Evolutionary conservation across 23 red algal species (phyloP), one percentile per base, ranked within the genome.

Genomic region (Chondrus crispus): DNA sequence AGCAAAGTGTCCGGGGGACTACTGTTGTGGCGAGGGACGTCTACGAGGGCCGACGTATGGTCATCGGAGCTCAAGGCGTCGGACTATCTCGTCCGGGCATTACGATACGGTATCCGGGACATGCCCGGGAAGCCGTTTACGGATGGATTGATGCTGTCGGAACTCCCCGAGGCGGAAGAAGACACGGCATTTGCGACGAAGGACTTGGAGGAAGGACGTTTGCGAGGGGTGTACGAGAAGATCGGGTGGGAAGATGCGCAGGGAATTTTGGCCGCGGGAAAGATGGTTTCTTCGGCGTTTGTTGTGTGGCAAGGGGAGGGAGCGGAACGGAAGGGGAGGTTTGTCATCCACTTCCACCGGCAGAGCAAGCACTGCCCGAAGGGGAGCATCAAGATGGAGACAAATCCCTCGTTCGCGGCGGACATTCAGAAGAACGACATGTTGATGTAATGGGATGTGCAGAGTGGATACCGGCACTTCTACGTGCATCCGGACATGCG

Each of bases 241-340:
- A n/a, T n/a, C n/a, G n/a, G n/a, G n/a, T n/a, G n/a, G n/a, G n/a
- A n/a, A n/a, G n/a, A n/a, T n/a, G n/a, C n/a, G n/a, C n/a, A n/a
- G n/a, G n/a, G n/a, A n/a, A 16, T 57, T 14, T 16, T 57, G 14
- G 14, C 14, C 14, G 9, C 14, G 49, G 76, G 76, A 33, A 28
- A 46, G 19, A 30, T 82, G 43, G 16, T 82, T 5, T 57, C 47
- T 16, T 82, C 76, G 8, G 5, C 76, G 32, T 82, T 82, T 54
- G 51, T 60, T 5, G 47, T 54, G 45, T 53, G 76, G 76, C 76
- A 82, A 6, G 76, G 24, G 49, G 76, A 82, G 41, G 40, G 76
- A 13, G 35, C 32, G 28, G 76, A 82, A 14, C 9, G 46, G 19
- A 82, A 82, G 40, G 76, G 76, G 9, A 13, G 43, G 47, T 54